Conservation (phyloP, 1,139 yeast genomes). For the Geotrichum carabidarum region DNA sequence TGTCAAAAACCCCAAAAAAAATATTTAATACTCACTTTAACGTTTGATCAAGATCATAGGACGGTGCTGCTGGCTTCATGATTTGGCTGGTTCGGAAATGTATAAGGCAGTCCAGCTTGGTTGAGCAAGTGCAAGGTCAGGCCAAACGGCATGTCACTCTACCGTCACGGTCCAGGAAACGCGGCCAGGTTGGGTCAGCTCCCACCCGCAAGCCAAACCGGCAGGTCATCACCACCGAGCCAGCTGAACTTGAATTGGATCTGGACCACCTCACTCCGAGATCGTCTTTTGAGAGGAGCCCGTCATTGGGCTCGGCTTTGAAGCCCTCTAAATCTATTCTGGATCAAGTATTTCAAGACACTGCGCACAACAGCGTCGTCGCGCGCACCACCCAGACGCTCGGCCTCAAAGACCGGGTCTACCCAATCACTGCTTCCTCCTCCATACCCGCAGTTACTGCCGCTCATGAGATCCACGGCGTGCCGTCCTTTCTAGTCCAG, state of each 20-base stretch:
- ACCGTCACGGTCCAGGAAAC: background rate
- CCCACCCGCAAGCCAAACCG: background rate
- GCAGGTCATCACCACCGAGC: background rate
- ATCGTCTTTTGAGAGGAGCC: too few species aligned
- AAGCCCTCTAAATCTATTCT: background rate
- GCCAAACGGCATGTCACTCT: background rate
- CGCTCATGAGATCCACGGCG: constrained; percentile 29
- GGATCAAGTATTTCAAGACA: constrained; percentile 18
- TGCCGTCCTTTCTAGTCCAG: constrained; percentile 25
- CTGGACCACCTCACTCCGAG: too few species aligned
- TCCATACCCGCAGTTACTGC: constrained; percentile 20
- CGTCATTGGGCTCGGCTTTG: too few species aligned
- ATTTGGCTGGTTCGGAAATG: background rate
- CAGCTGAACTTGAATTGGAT: too few species aligned
- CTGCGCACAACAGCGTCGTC: constrained; percentile 1
- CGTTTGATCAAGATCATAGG: too few species aligned
- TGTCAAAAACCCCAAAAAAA: background rate
- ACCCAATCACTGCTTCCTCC: constrained; percentile 9
- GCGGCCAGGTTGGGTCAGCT: background rate
- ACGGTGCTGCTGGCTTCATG: background rate
- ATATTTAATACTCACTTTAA: too few species aligned
- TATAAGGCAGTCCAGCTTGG: background rate
- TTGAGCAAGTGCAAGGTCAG: background rate
- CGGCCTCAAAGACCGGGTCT: constrained; percentile 5
- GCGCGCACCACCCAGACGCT: background rate